Base-by-base conservation (phyloP, 495 filamentous ascomycete genomes). In the Penicillium riverlandense region DNA sequence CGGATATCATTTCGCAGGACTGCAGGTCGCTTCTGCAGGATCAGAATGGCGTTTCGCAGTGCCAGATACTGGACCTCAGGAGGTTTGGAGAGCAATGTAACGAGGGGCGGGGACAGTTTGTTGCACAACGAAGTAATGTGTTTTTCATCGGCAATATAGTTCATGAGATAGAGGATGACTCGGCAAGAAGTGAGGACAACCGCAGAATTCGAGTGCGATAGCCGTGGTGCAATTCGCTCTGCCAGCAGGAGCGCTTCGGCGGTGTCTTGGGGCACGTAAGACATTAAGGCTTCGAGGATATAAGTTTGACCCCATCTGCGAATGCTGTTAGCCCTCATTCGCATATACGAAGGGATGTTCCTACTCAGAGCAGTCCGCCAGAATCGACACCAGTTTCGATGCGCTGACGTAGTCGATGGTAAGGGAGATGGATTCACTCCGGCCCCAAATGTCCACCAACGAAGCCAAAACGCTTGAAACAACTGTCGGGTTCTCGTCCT, bases 41-140 rank as follows among this genome's bases (percentile, higher is more conserved):
- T 96, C 11, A 99, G 71, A 11, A 97, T 75, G 5, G 94, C 94
- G 66, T 99, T 99, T 45, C 94, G 77, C 9, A 99, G 75, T 2
- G 90, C 92, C 9, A 99, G 76, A 56, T 99, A 99, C 62, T 99
- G 92, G 5, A 98, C 90, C 63, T 99, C 92, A 6, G 92, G 88
- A 0, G 91, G 92, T 65, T 97, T 97, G 12, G 94, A 90, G 14
- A 99, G 74, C 6, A 99, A 74, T 8, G 92, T 99, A 27, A 99
- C 92, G 7, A 99, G 77, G 7, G 92, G 94, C 11, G 92, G 92
- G 5, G 92, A 97, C 29, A 99, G 69, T 61, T 97, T 99, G 41
- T 88, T 82, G 57, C 90, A 96, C 29, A 99, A 74, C 0, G 83
- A 82, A 4, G 85, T 82, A 43, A 96, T 86, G 47, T 95, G 88